These are phyloP conservation scores for Neurospora tetraspora DNA, from an alignment of 495 filamentous ascomycete species.

Conservation along the genomic window DNA sequence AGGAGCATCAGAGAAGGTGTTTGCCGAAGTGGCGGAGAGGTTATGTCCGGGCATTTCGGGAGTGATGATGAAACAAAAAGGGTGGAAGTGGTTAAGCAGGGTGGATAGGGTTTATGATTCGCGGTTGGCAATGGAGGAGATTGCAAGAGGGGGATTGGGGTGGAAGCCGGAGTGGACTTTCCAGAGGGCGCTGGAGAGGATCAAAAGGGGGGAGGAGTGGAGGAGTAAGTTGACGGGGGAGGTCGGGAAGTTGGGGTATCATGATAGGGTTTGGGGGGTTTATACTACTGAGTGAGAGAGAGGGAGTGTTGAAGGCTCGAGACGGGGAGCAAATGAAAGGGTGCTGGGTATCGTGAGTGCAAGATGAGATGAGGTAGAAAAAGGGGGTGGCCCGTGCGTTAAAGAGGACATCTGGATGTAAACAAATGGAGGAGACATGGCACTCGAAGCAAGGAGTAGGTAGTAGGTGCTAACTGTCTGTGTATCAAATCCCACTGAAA, in stretches of 20 bases:
- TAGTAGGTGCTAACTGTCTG: background rate
- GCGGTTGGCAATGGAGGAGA: conserved; percentile 5
- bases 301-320: background rate
- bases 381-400: background rate
- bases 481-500: background rate
- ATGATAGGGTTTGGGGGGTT: conserved; percentile 16
- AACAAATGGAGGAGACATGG: background rate
- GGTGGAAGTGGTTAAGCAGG: conserved; percentile 15
- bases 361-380: background rate
- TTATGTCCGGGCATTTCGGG: conserved; percentile 3
- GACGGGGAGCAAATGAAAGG: background rate
- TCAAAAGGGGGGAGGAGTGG: conserved; percentile 18
- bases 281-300: conserved; percentile 13
- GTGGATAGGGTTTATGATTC: conserved; percentile 25
- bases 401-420: background rate
- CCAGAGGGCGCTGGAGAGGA: conserved; percentile 9
- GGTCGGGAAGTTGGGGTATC: conserved; percentile 22
- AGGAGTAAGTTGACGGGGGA: conserved; percentile 14
- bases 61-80: conserved; percentile 11
- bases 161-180: conserved; percentile 22
- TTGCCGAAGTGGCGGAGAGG: conserved; percentile 6
- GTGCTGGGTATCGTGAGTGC: background rate
- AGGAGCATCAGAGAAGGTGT: background rate
- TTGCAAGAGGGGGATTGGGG: conserved; percentile 8
- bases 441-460: background rate